Base-by-base conservation (phyloP, 2,329 filamentous ascomycete species). In the Neoascochyta sp. region DNA sequence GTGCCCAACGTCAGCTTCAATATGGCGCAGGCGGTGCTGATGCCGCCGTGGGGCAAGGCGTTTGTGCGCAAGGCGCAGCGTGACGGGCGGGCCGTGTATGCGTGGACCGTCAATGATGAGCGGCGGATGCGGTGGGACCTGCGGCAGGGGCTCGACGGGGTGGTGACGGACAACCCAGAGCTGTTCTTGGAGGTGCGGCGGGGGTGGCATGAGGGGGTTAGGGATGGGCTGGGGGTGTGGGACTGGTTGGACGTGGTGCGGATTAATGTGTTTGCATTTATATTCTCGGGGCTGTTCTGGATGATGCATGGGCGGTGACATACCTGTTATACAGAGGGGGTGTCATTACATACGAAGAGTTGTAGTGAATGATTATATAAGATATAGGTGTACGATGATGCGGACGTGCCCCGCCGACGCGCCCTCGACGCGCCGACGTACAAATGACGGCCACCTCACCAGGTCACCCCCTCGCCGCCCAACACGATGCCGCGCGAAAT, bases 91-190 rank as follows among this genome's bases (percentile, higher is more conserved):
- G 73, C 75, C 4, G 67, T 95, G 4, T 81, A 83, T 49, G 75
- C 79, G 0, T 96, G 90, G 90, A 95, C 89, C 0, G 84, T 95
- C 28, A 95, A 96, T 57, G 75, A 83, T 9, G 74, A 77, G 41
- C 69, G 72, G 27, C 76, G 79, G 63, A 95, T 96, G 89, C 74
- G 79, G 48, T 95, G 87, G 86, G 75, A 78, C 42, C 77, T 94
- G 18, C 63, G 70, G 16, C 65, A 75, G 22, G 58, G 62, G 3
- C 66, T 94, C 1, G 85, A 94, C 47, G 89, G 86, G 1, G 82
- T 95, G 4, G 80, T 95, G 30, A 94, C 88, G 0, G 89, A 95
- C 54, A 80, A 95, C 46, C 85, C 86, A 1, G 74, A 74, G 54
- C 62, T 74, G 43, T 90, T 80, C 52, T 55, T 80, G 14, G 73